phyloP scores from a whole-genome alignment of 208 protist genomes.

The Crithidia thermophila region DNA sequence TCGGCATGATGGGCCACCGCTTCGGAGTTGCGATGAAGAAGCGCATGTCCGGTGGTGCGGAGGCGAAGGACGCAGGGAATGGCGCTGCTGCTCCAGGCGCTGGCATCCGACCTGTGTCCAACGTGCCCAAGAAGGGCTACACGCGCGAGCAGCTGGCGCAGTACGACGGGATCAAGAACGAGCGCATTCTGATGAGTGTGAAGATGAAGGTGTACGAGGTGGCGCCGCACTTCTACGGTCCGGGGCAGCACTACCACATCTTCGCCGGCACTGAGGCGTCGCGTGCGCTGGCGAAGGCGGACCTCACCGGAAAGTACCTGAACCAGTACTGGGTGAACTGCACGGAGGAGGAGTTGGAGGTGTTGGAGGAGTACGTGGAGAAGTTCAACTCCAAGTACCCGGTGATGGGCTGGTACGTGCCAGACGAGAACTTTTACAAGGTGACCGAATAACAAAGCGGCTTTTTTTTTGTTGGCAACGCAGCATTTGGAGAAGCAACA shows the following conservation, averaged over 20 bases:
- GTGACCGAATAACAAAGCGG: conserved; percentile 30
- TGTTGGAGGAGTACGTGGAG: conserved; percentile 68
- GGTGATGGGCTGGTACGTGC: conserved; percentile 83
- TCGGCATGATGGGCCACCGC: conserved; percentile 25
- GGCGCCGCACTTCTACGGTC: conserved; percentile 84
- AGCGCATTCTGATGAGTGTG: conserved; percentile 73
- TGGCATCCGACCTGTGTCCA: conserved; percentile 65
- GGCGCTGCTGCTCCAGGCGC: background rate
- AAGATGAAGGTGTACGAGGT: conserved; percentile 88
- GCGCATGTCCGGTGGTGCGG: conserved; percentile 1
- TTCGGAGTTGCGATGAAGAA: conserved; percentile 15
- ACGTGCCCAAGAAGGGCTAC: conserved; percentile 53
- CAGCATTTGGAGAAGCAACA: no score
- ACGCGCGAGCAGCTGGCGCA: conserved; percentile 65
- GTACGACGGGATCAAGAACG: conserved; percentile 69
- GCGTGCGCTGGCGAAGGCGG: conserved; percentile 61
- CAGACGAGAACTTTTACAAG: conserved; percentile 66
- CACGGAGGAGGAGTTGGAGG: conserved; percentile 69
- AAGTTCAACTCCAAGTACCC: conserved; percentile 84
- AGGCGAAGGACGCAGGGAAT: background rate
- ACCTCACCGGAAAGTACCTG: conserved; percentile 56
- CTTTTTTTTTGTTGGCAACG: background rate
- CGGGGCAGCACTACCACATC: conserved; percentile 73
- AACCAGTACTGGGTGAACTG: conserved; percentile 83
- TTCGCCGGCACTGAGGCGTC: conserved; percentile 83